Conservation (phyloP, 129 eudicot genomes). For the Chrysanthemum seticuspe region DNA sequence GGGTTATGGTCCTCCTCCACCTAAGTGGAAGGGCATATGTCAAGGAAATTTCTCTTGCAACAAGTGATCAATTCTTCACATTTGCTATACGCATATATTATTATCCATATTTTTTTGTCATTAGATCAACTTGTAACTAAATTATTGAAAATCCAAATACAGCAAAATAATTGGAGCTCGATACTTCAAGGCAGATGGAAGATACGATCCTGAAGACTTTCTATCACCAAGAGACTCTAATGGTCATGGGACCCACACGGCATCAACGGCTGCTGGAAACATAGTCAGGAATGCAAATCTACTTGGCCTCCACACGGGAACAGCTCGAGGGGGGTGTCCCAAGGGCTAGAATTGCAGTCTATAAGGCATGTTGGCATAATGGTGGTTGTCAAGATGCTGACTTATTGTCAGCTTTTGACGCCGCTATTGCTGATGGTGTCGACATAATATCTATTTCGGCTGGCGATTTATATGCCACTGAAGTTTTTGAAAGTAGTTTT, state of each 20-base stretch:
- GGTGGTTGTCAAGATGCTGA: constrained; percentile 1
- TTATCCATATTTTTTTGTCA: no score
- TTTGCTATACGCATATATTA: no score
- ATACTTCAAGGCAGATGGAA: constrained; percentile 9
- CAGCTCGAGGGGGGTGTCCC: constrained; percentile 17
- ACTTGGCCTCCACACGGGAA: constrained; percentile 2
- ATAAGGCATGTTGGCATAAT: not conserved
- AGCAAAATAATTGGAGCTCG: constrained; percentile 15
- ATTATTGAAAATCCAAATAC: not conserved
- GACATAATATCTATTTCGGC: not conserved
- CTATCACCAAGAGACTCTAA: constrained; percentile 12
- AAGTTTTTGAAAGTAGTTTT: not conserved
- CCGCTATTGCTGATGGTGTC: constrained; percentile 12
- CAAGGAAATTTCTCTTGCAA: constrained; percentile 8
- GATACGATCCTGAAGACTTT: not conserved
- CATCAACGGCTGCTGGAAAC: constrained; percentile 12
- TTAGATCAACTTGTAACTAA: no score
- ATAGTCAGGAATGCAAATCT: constrained; percentile 10
- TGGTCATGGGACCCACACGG: constrained; percentile 19
- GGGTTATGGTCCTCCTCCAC: constrained; percentile 13
- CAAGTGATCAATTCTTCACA: not conserved
- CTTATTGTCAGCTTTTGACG: not conserved
- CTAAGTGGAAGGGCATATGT: constrained; percentile 15
- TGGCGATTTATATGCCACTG: not conserved
- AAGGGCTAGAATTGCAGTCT: constrained; percentile 11